phyloP scores from a whole-genome alignment of 306 rosid genomes.

The Senna siamea region DNA sequence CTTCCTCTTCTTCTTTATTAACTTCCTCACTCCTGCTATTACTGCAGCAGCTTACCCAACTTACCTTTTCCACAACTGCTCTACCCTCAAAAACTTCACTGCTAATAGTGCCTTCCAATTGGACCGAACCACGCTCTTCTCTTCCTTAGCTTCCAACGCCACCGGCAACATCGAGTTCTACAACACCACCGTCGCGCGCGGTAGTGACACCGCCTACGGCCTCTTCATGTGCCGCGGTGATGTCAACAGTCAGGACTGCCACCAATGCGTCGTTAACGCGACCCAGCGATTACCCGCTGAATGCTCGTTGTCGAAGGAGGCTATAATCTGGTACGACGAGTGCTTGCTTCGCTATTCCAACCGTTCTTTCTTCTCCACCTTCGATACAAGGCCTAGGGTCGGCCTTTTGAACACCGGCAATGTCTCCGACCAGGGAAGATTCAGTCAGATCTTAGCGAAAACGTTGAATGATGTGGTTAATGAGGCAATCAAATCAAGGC shows the following conservation, averaged over 20 bases:
- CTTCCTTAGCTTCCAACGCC: conserved; percentile 39
- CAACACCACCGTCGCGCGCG: conserved; percentile 27
- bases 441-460: background rate
- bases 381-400: accelerated
- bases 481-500: background rate
- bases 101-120: conserved; percentile 43
- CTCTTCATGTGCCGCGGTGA: too few species aligned
- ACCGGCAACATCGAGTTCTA: conserved; percentile 22
- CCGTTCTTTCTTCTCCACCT: conserved; percentile 4
- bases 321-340: background rate
- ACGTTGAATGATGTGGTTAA: conserved; percentile 9
- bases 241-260: too few species aligned
- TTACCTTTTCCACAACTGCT: background rate
- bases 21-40: background rate
- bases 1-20: conserved; percentile 9
- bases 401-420: accelerated
- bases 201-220: too few species aligned
- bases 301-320: background rate
- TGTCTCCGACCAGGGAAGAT: background rate
- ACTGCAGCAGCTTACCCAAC: background rate
- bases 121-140: conserved; percentile 40
- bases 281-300: too few species aligned
- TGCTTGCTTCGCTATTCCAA: background rate
- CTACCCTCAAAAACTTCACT: conserved; percentile 7
- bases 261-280: too few species aligned